These are phyloP conservation scores for Tephrocybe sp. DNA, from an alignment of 768 basidiomycete genomes.

Conservation along the genomic window DNA sequence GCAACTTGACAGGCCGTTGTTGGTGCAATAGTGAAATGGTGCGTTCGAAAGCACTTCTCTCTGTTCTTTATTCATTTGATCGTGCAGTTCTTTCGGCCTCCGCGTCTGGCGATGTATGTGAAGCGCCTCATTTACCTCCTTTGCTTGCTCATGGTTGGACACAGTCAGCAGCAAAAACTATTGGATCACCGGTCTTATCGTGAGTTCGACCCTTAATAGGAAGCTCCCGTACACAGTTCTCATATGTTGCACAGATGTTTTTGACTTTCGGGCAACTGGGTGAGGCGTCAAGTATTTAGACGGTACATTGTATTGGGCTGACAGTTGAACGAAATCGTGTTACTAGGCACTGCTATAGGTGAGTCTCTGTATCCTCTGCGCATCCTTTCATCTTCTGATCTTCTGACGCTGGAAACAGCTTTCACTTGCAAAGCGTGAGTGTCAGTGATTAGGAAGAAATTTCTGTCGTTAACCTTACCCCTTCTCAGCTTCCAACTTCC, in stretches of 20 bases:
- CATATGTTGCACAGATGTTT: conserved; percentile 33
- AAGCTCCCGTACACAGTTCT: not conserved
- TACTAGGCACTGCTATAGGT: too few relatives aligned
- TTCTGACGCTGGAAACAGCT: conserved; percentile 15
- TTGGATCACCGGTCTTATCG: conserved; percentile 51
- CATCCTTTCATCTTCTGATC: too few relatives aligned
- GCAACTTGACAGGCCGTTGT: conserved; percentile 43
- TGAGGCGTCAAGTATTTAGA: conserved; percentile 19
- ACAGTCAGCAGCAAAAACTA: conserved; percentile 60
- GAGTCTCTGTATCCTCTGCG: too few relatives aligned
- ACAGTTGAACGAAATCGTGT: not conserved
- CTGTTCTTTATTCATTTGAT: not conserved
- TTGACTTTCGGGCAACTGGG: conserved; percentile 53
- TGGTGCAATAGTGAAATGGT: conserved; percentile 57
- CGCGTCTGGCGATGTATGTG: conserved; percentile 66
- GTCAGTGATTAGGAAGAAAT: not conserved
- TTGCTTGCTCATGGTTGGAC: not conserved
- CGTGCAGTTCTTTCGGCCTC: conserved; percentile 51
- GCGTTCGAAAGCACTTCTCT: conserved; percentile 9
- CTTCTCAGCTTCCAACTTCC: conserved; percentile 42
- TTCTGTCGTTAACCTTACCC: not conserved
- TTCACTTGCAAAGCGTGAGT: conserved; percentile 49
- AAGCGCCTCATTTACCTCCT: not conserved
- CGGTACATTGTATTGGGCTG: conserved; percentile 7
- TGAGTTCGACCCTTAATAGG: conserved; percentile 29